Evolutionary conservation across 148 eudicot species (phyloP).

Genomic region (Diospyros lotus): DNA sequence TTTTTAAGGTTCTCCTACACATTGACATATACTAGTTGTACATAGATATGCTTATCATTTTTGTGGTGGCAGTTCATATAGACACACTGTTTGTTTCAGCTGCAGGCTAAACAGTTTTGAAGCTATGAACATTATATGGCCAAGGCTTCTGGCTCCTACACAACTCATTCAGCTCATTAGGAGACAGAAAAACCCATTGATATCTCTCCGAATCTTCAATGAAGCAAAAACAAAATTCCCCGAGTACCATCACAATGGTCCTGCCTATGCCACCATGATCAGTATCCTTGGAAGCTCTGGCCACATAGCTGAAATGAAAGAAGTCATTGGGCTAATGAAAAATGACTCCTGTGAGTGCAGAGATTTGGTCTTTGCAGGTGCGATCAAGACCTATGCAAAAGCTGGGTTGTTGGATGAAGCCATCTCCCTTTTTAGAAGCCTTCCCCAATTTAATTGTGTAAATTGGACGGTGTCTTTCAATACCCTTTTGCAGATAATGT

Average conservation of each 20-base stretch:
- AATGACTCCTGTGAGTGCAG: conserved; percentile 70
- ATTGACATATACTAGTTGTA: background rate
- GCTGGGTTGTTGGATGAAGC: conserved; percentile 69
- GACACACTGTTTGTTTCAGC: conserved; percentile 1
- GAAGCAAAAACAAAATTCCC: conserved; percentile 65
- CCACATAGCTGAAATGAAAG: conserved; percentile 59
- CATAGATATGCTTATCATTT: background rate
- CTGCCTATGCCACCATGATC: conserved; percentile 79
- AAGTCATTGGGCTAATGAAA: conserved; percentile 68
- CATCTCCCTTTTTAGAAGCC: conserved; percentile 51
- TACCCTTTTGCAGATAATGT: conserved; percentile 66
- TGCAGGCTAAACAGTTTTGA: conserved; percentile 11
- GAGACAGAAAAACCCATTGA: conserved; percentile 48
- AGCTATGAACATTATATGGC: conserved; percentile 48
- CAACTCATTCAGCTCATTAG: conserved; percentile 46
- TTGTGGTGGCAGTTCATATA: background rate
- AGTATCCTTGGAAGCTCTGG: conserved; percentile 59
- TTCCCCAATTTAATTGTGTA: conserved; percentile 73
- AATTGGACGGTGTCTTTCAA: conserved; percentile 75
- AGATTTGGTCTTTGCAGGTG: conserved; percentile 53
- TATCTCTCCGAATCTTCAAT: conserved; percentile 52
- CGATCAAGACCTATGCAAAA: conserved; percentile 61
- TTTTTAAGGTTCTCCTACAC: too few species aligned
- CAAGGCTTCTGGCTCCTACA: conserved; percentile 56
- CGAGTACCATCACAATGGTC: conserved; percentile 66